Base-by-base conservation (phyloP, 176 grass and related monocot genomes). In the Lolium rigidum region DNA sequence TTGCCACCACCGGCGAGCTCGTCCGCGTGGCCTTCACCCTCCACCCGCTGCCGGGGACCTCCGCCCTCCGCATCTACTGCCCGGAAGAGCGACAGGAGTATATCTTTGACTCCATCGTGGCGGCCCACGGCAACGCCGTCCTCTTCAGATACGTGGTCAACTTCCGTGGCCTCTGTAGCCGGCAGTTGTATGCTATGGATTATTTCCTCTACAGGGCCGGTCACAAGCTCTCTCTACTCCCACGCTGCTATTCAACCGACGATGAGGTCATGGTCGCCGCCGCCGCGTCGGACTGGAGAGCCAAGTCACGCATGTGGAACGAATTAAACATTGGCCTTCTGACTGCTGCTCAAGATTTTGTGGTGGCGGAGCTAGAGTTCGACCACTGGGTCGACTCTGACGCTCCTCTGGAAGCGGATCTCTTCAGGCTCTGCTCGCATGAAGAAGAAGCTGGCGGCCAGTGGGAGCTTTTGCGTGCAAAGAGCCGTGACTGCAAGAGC, bases 121-220 rank as follows among this genome's bases (percentile, higher is more conserved):
- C 81, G 12, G 9, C 51, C 24, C 67, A 83, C 7, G 50, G 7
- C 51, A 51, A 72, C n/a, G 70, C 67, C 15, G 20, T 83, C n/a
- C 67, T 83, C 80, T 49, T 82, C 28, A 25, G 22, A 62, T 62
- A 62, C 59, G 22, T 5, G 59, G 39, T 41, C 5, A 6, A 41
- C 39, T 41, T 41, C 39, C 39, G 39, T 41, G 39, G 39, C 39
- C 39, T 41, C 39, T 41, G 5, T 41, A 41, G 39, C 5, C 39
- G 5, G 39, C 2, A 6, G 39, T 5, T 41, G 5, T 41, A 25
- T 25, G 59, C 59, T 4, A 4, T 12, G 22, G 10, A 62, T 62
- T 62, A 62, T 62, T 62, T 62, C 22, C 9, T 62, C 59, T 62
- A 25, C 59, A 62, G 21, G 22, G 9, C 59, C 21, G 10, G 59